phyloP scores from a whole-genome alignment of 306 rosid genomes.

The Cotoneaster glaucophyllus region DNA sequence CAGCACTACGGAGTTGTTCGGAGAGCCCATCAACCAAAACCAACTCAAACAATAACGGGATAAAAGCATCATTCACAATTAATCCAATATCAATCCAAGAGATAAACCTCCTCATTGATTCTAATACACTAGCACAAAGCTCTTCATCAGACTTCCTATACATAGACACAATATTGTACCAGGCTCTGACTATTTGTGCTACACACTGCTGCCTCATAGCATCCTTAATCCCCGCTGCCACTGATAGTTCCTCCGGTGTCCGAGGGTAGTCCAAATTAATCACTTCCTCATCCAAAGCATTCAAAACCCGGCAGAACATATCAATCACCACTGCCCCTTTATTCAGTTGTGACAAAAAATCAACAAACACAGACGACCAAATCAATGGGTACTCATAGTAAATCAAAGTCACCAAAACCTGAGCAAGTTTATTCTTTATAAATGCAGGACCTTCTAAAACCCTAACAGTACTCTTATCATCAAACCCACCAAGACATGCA shows the following conservation, averaged over 20 bases:
- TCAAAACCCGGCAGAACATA: conserved; percentile 92
- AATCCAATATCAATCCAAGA: conserved; percentile 93
- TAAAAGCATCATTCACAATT: conserved; percentile 69
- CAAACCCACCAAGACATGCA: conserved; percentile 53
- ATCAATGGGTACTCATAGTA: conserved; percentile 72
- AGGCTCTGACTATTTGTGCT: conserved; percentile 61
- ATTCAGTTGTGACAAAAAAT: conserved; percentile 62
- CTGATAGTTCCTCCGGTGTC: conserved; percentile 56
- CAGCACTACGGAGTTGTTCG: conserved; percentile 70
- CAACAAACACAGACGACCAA: conserved; percentile 82
- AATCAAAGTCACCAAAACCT: conserved; percentile 77
- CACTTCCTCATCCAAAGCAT: conserved; percentile 76
- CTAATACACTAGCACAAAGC: conserved; percentile 63
- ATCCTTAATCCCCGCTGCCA: conserved; percentile 71
- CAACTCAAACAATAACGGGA: conserved; percentile 77
- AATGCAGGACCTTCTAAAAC: conserved; percentile 75
- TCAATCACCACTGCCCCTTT: conserved; percentile 75
- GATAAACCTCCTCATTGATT: conserved; percentile 71
- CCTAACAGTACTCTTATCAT: conserved; percentile 50
- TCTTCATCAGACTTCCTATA: conserved; percentile 61
- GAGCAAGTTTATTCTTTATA: conserved; percentile 71
- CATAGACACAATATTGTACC: conserved; percentile 62
- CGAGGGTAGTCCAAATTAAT: conserved; percentile 79
- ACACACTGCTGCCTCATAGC: conserved; percentile 83
- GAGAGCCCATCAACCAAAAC: conserved; percentile 56